phyloP scores from a whole-genome alignment of 805 yeast genomes.

The Zygosaccharomyces siamensis region DNA sequence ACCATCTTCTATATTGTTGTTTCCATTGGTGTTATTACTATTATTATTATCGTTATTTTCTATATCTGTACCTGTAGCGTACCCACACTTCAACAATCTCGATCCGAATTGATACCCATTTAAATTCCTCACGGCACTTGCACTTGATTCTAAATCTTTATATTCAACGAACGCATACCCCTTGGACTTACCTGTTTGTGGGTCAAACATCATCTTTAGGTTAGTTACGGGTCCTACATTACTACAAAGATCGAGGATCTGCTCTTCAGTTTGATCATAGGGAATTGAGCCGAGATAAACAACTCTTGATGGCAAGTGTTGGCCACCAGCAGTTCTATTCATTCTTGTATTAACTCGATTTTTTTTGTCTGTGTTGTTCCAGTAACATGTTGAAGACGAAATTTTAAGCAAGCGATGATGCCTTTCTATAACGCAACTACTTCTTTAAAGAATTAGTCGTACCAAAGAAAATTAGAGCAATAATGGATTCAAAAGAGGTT shows the following conservation, averaged over 20 bases:
- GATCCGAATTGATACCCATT: conserved; percentile 73
- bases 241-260: conserved; percentile 75
- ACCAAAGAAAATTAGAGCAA: conserved; percentile 4
- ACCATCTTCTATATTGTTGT: conserved; percentile 10
- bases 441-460: background rate
- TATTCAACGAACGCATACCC: conserved; percentile 89
- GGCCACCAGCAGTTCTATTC: conserved; percentile 16
- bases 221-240: conserved; percentile 85
- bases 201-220: conserved; percentile 75
- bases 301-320: conserved; percentile 36
- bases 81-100: conserved; percentile 69
- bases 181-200: conserved; percentile 82
- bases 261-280: conserved; percentile 90
- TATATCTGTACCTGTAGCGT: conserved; percentile 49
- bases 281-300: conserved; percentile 87
- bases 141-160: conserved; percentile 77
- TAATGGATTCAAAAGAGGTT: conserved; percentile 71
- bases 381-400: background rate
- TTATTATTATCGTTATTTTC: conserved; percentile 12
- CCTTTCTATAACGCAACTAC: conserved; percentile 1
- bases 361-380: background rate
- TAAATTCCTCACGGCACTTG: conserved; percentile 84
- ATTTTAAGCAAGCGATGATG: conserved; percentile 5
- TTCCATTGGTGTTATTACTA: conserved; percentile 9
- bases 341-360: background rate